phyloP scores from a whole-genome alignment of 2,329 filamentous ascomycete genomes.

The Pestalotiopsis sp. region DNA sequence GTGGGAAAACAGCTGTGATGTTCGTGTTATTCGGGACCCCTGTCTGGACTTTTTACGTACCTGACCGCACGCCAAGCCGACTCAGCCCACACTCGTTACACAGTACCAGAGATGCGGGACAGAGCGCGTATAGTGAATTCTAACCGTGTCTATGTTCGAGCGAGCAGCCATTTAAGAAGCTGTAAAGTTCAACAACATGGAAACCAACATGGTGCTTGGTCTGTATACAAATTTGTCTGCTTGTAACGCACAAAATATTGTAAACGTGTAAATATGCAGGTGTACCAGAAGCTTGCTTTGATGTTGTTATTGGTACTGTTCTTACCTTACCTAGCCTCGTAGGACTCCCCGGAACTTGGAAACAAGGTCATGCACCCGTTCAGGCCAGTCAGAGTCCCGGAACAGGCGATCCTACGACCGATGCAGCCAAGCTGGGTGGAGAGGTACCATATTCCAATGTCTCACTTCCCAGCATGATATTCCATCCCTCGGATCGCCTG shows the following conservation, averaged over 20 bases:
- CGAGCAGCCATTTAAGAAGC: not conserved
- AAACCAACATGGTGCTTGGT: not conserved
- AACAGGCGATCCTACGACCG: constrained; percentile 8
- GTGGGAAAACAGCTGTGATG: not conserved
- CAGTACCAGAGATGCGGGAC: not conserved
- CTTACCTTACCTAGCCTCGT: not conserved
- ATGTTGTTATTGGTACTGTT: not conserved
- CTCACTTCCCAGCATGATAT: not conserved
- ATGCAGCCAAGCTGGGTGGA: constrained; percentile 4
- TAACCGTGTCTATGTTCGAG: not conserved
- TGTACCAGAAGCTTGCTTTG: not conserved
- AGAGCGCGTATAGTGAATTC: constrained; percentile 1
- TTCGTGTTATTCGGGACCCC: not conserved
- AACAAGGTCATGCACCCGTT: not conserved
- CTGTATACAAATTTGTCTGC: not conserved
- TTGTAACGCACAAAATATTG: not conserved
- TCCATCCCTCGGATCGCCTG: constrained; percentile 3
- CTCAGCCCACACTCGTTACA: not conserved
- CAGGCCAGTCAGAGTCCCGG: not conserved
- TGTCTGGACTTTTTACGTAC: constrained; percentile 1
- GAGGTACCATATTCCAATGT: constrained; percentile 1
- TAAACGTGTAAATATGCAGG: not conserved
- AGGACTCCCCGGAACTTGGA: not conserved
- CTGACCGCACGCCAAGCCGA: not conserved
- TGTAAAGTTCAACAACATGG: not conserved